Evolutionary conservation across 306 rosid species (phyloP), one percentile per base, ranked within the genome.

Genomic region (Inga leiocalycina): DNA sequence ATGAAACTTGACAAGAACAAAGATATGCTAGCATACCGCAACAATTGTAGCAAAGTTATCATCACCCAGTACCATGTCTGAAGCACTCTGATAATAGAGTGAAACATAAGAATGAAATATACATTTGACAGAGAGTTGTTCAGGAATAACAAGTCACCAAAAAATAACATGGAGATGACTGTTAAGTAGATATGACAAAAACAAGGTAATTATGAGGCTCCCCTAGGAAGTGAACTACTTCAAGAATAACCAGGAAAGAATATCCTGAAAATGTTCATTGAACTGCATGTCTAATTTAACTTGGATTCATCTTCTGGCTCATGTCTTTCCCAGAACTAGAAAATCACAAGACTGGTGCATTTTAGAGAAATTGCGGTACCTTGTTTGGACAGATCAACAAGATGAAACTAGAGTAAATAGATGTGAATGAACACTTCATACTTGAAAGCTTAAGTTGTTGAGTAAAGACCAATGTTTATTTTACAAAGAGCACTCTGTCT

Each of bases 11-110:
- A 81, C 56, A 81, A 83, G 51, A 76, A 80, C 62, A 37, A 73
- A 46, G 79, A 81, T 65, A 76, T 85, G 81, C 80, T 45, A 76
- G 85, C 86, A 49, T 91, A 95, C 98, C 79, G 99, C 98, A 81
- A 95, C 99, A 78, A 95, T 95, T 7, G 98, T 89, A 77, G 99
- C 99, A 83, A 95, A 95, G 84, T 95, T 95, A 86, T 95, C 99
- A 87, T 95, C 97, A 24, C 97, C 97, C 88, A 95, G 89, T 69
- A 95, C 99, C 99, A 95, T 95, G 89, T 95, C 99, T 12, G 99
- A 89, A 71, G 99, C 99, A 87, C 97, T 95, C 98, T 95, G 85
- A 69, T 84, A 82, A 64, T 67, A 81, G 71, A 70, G 46, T 46
- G 57, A 73, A 76, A 37, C 22, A 67, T 70, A 79, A 72, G 30